Conservation (phyloP, 768 basidiomycete genomes). For the Sistotremastrum niveocremeum region DNA sequence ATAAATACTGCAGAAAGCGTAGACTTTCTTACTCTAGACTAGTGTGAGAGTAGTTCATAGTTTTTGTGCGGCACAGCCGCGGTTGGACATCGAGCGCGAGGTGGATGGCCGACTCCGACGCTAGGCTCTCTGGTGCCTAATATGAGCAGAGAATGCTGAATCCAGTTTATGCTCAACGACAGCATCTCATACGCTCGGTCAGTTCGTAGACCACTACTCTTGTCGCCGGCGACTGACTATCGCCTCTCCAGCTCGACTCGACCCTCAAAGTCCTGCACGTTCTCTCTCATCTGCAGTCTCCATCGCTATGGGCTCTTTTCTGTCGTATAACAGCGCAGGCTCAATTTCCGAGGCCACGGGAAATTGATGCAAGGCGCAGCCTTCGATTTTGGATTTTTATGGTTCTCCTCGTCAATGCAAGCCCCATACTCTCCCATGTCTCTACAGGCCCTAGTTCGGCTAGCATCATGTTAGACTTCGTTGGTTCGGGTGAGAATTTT, state of each 20-base stretch:
- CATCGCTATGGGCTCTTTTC: conserved; percentile 42
- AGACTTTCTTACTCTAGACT: no score
- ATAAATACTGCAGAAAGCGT: no score
- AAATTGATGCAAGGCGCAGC: conserved; percentile 49
- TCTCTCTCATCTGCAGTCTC: conserved; percentile 66
- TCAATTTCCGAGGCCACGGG: conserved; percentile 52
- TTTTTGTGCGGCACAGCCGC: no score
- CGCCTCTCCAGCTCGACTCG: conserved; percentile 41
- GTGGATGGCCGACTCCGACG: no score
- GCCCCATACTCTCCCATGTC: conserved; percentile 50
- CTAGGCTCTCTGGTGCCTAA: no score
- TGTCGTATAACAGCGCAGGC: conserved; percentile 47
- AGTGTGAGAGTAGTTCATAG: no score
- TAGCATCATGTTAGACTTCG: conserved; percentile 64
- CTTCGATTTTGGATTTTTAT: conserved; percentile 54
- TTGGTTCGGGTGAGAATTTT: conserved; percentile 51
- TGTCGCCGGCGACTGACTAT: conserved; percentile 3
- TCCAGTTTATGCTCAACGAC: conserved; percentile 43
- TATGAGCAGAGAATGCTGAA: conserved; percentile 9
- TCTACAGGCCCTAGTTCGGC: conserved; percentile 38
- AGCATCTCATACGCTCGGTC: conserved; percentile 58
- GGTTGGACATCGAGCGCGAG: no score
- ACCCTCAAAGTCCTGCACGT: conserved; percentile 61
- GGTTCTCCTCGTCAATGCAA: conserved; percentile 42
- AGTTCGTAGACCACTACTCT: conserved; percentile 15